Conservation (phyloP, 352 stramenopile species). For the Globisporangium sylvaticum region DNA sequence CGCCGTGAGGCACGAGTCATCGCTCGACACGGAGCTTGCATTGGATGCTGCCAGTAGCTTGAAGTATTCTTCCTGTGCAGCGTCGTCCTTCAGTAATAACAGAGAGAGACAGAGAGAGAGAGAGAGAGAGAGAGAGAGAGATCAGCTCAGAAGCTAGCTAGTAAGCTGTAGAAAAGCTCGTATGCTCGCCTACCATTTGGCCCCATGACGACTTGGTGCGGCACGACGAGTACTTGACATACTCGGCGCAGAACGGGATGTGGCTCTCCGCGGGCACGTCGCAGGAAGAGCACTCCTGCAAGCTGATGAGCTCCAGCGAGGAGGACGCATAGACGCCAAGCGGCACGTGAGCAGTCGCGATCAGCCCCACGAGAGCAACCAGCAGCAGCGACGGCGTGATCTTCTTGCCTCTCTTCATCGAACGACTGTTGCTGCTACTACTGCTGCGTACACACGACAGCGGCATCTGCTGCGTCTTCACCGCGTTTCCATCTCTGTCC, state of each 20-base stretch:
- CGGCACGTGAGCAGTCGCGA: neutral
- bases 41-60: conserved; percentile 25
- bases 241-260: conserved; percentile 54
- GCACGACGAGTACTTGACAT: conserved; percentile 56
- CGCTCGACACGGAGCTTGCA: neutral
- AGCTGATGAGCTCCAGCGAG: conserved; percentile 4
- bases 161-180: no score
- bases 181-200: conserved; percentile 46
- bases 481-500: neutral
- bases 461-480: neutral
- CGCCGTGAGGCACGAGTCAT: conserved; percentile 26
- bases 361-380: neutral
- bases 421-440: neutral
- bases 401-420: neutral
- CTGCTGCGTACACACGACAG: neutral
- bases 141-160: no score
- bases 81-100: no score
- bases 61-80: conserved; percentile 30
- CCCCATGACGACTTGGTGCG: conserved; percentile 41
- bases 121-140: no score
- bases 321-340: neutral
- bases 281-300: conserved; percentile 44
- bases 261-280: conserved; percentile 39
- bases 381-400: neutral
- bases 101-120: no score